Evolutionary conservation across 2,329 filamentous ascomycete species (phyloP), one percentile per base, ranked within the genome.

Genomic region (Ophiosphaerella herpotricha): DNA sequence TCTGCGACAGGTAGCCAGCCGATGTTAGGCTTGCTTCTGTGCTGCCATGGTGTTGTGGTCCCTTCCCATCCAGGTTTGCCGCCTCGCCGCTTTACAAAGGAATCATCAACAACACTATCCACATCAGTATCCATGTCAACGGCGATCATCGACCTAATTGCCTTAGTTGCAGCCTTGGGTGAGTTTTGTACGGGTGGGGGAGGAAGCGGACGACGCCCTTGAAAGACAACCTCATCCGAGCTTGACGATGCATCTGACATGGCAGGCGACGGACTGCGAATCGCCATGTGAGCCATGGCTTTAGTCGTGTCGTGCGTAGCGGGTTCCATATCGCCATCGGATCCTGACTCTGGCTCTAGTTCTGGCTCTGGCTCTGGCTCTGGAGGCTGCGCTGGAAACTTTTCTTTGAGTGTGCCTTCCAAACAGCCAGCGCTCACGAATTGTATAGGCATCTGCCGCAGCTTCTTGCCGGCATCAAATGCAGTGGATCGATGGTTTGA

Each of bases 151-250:
- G 47, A 21, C 24, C 16, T n/a, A 41, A n/a, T 9, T 29, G 26
- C 13, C 31, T n/a, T 29, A 41, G 39, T 31, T 21, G 18, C 18
- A 13, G 21, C 12, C 13, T 14, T 7, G 16, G 14, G 9, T n/a
- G 39, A 13, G 23, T 12, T 14, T 14, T 13, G 24, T 14, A 18
- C 34, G 1, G 34, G 34, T 12, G 34, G 34, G 34, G 43, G 43
- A 13, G 52, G 43, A 14, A 47, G 51, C 13, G 54, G 52, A 12
- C 49, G 50, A 39, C 72, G 67, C 7, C 72, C 72, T 51, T 55
- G 58, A 54, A 74, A 74, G 14, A 74, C 54, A 5, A 90, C 77
- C 57, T 96, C 90, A 40, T 89, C 88, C 62, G 86, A 52, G 24
- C 53, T 62, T 8, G 58, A 64, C 12, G 57, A 63, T 1, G 54